Evolutionary conservation across 768 basidiomycete species (phyloP), one percentile per base, ranked within the genome.

Genomic region (Trametes elegans): DNA sequence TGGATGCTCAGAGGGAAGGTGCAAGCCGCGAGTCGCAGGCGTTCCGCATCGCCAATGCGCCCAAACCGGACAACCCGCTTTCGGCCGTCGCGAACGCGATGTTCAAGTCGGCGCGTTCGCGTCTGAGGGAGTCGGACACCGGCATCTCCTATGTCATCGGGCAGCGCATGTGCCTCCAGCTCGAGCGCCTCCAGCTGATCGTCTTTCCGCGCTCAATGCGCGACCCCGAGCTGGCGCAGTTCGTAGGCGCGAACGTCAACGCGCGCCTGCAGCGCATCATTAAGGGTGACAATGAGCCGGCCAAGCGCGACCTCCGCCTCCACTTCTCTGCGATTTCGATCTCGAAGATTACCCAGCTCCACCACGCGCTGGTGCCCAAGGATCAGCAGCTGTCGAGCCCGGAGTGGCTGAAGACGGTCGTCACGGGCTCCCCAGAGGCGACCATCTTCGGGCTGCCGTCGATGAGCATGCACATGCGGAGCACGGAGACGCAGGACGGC

Each of bases 61-160:
- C 87, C 5, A 86, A 82, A 63, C 88, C 88, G 7, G 85, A 85
- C 46, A 92, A 91, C 59, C 85, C 91, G 2, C 73, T 94, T 14
- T 90, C 89, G 1, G 82, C 87, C 11, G 90, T 93, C n/a, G 91
- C 92, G 1, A 83, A 88, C 58, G 88, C 90, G 27, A 89, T 93
- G 83, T 69, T 93, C 34, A 75, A 80, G 50, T 88, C 89, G 0
- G 88, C 91, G 24, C 80, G 83, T 36, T 83, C 74, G 38, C 81
- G 83, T 19, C 81, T 91, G 69, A 85, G 81, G 60, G 89, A 90
- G 69, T 76, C 78, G 13, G 87, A 87, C 53, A 69, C 73, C 8
- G 79, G 74, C 1, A 68, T 88, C 7, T 79, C 79, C 5, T 84
- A 85, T 58, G 71, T 79, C 14, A 81, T 94, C 57, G 74, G 77